A percentile compares a stretch with the other conserved stretches of the same genome.
phyloP scores from a whole-genome alignment of 2,329 filamentous ascomycete genomes.

The Juglanconis juglandina region DNA sequence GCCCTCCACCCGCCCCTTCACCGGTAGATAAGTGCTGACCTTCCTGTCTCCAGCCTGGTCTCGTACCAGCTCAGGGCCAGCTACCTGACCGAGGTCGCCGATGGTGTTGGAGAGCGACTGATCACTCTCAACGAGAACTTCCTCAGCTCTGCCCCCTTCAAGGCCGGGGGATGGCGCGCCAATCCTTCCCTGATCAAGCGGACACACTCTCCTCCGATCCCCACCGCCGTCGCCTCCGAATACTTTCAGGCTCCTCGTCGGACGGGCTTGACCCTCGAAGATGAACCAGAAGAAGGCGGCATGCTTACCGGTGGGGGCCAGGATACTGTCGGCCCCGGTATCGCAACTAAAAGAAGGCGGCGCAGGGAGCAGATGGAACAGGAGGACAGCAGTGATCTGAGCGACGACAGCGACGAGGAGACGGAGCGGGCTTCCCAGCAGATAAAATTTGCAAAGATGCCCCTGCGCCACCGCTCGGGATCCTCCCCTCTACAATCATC shows the following conservation, averaged over 20 bases:
- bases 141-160: conserved; percentile 77
- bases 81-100: conserved; percentile 75
- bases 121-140: conserved; percentile 78
- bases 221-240: conserved; percentile 75
- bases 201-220: conserved; percentile 82
- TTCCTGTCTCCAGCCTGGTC: conserved; percentile 57
- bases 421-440: conserved; percentile 74
- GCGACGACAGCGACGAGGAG: conserved; percentile 81
- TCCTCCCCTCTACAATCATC: conserved; percentile 79
- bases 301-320: conserved; percentile 66
- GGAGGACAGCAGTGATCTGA: conserved; percentile 80
- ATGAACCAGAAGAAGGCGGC: conserved; percentile 69
- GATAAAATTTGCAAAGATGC: conserved; percentile 96
- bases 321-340: conserved; percentile 66
- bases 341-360: conserved; percentile 63
- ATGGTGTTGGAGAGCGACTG: conserved; percentile 79
- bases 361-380: conserved; percentile 75
- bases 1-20: neutral
- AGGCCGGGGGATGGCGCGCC: conserved; percentile 75
- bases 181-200: conserved; percentile 74
- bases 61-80: conserved; percentile 78
- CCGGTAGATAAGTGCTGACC: neutral
- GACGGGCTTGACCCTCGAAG: conserved; percentile 61
- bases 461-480: conserved; percentile 77
- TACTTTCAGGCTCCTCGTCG: conserved; percentile 74